Base-by-base conservation (phyloP, 116 monocot genomes). In the Cymodocea nodosa region DNA sequence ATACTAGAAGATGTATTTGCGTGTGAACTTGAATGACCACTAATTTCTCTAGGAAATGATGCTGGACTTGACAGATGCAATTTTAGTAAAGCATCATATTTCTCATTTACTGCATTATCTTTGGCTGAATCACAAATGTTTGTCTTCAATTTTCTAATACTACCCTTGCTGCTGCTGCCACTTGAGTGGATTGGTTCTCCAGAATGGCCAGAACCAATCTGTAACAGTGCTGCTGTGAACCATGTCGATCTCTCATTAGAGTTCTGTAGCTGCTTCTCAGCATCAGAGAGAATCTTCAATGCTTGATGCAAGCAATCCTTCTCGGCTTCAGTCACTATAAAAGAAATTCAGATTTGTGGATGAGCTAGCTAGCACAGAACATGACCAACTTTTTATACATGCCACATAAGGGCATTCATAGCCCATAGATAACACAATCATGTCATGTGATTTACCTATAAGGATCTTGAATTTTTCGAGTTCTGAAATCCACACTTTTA, bases 191-290 rank as follows among this genome's bases (percentile, higher is more conserved):
- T 76, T 60, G 37, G 23, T 67, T 81, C 88, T 23, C 63, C 60
- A 48, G 70, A 76, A 54, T 73, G 69, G 54, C 70, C 67, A 65
- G 81, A 77, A 65, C 85, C 83, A 73, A 97, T 77, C 72, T 88
- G 88, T 36, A 97, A 75, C 50, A 97, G 59, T 40, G 88, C 88
- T 64, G 88, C 85, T 37, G 88, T 97, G 73, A 97, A 88, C 85
- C 92, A 85, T 36, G 91, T 88, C 14, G 88, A 85, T 3, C 78
- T 79, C 11, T 97, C 88, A 65, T 74, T 83, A 59, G 91, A 88
- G 39, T 76, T 68, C 49, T 80, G 80, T 16, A 97, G 72, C 67
- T 97, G 97, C 51, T 84, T 91, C 66, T 88, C 85, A 65, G 97
- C 88, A 65, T 86, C 81, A 55, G 97, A 91, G 72, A 97, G 85